Conservation (phyloP, 495 filamentous ascomycete genomes). For the Xylaria venustula region DNA sequence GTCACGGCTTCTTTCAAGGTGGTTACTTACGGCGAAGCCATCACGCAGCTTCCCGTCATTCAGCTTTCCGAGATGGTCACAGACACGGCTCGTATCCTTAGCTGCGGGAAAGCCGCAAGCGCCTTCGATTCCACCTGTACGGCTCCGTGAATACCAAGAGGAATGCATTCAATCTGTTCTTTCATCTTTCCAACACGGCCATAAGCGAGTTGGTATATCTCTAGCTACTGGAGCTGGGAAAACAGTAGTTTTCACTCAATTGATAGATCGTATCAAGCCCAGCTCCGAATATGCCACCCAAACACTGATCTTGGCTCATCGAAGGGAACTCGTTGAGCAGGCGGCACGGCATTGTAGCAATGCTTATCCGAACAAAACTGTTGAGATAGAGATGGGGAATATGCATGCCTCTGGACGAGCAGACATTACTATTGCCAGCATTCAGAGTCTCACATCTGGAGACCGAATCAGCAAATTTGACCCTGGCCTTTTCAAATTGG, state of each 20-base stretch:
- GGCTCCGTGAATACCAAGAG: conserved; percentile 76
- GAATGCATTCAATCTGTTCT: conserved; percentile 89
- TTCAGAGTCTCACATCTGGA: conserved; percentile 72
- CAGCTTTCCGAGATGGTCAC: conserved; percentile 3
- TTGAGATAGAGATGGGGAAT: conserved; percentile 90
- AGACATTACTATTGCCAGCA: conserved; percentile 92
- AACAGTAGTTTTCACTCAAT: conserved; percentile 95
- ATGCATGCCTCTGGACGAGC: conserved; percentile 69
- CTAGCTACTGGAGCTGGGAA: conserved; percentile 92
- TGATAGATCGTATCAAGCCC: conserved; percentile 75
- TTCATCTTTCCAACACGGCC: conserved; percentile 64
- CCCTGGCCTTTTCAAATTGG: conserved; percentile 75
- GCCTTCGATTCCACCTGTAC: conserved; percentile 34
- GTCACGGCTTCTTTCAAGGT: conserved; percentile 22
- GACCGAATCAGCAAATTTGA: conserved; percentile 81
- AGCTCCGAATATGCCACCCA: conserved; percentile 59
- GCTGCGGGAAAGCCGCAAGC: not conserved
- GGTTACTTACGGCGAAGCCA: conserved; percentile 15
- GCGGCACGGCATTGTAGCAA: conserved; percentile 77
- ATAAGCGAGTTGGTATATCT: conserved; percentile 82
- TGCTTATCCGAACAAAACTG: conserved; percentile 72
- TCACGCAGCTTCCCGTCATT: not conserved
- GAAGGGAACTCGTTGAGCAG: conserved; percentile 94
- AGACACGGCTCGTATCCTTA: conserved; percentile 22
- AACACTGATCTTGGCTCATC: conserved; percentile 89